Evolutionary conservation across 2,329 filamentous ascomycete genomes (phyloP), one percentile per base, ranked within the genome.

Genomic region (Didymella exigua): DNA sequence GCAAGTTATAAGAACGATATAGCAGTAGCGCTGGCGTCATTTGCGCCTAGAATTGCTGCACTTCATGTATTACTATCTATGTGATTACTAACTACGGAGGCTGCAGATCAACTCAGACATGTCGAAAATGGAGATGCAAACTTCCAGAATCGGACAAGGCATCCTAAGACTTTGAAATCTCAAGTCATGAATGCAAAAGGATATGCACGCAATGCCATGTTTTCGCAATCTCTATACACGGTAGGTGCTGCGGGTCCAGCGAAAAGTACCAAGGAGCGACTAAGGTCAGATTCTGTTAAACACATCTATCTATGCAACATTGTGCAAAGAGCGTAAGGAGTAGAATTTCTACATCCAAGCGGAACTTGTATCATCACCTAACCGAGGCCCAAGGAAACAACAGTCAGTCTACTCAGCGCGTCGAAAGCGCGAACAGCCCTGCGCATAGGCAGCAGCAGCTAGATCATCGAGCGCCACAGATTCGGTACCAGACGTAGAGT

Each of bases 1-100:
- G 38, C 8, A 24, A 11, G 5, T 30, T 45, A 40, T 40, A 49
- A 23, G 18, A 18, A 27, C 5, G 7, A 5, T 6, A 1, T 8
- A 24, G 5, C 9, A 18, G 9, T 40, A 34, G 14, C 34, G 34
- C 40, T 54, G 16, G 40, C 51, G 51, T 45, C 45, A 54, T 54
- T 19, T 29, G 1, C 7, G 33, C 13, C 4, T 13, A 16, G 5
- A 3, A 45, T 49, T 23, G 45, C 51, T 27, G 3, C 13, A n/a
- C 4, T 18, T 8, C 36, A 4, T 13, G 42, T 44, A 40, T 44
- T 36, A 49, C 21, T 45, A n/a, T 18, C 6, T 5, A 16, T 4
- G 16, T 44, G 40, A 54, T 54, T 44, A 49, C 33, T n/a, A 40
- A 14, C 19, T 37, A 19, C 33, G 19, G 34, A 24, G 23, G 34